Conservation (phyloP, 2,329 filamentous ascomycete genomes). For the Botryotinia convoluta region DNA sequence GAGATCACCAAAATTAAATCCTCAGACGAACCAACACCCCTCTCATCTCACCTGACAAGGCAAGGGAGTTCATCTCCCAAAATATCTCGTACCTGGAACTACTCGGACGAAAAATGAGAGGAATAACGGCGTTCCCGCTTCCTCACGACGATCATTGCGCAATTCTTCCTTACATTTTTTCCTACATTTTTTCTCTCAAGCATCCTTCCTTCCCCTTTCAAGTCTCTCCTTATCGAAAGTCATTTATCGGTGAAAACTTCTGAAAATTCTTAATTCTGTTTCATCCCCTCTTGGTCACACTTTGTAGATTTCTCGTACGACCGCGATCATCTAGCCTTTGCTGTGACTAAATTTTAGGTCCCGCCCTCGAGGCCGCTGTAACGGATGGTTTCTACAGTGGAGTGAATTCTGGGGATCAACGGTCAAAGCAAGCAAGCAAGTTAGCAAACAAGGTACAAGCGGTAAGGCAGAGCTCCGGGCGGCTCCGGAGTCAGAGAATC, state of each 20-base stretch:
- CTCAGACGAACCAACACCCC: constrained; percentile 5
- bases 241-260: background rate
- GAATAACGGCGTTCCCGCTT: constrained; percentile 1
- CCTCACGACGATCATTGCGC: constrained; percentile 5
- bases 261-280: background rate
- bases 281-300: constrained; percentile 9
- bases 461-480: constrained; percentile 10
- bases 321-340: background rate
- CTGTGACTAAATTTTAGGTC: background rate
- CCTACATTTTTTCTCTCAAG: background rate
- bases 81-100: background rate
- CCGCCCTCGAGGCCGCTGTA: background rate
- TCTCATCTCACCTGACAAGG: background rate
- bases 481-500: background rate
- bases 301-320: background rate
- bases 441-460: background rate
- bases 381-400: background rate
- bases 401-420: background rate
- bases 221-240: background rate
- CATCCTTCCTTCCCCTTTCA: background rate
- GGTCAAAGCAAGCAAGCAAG: background rate
- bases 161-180: constrained; percentile 15
- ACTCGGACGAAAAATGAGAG: background rate
- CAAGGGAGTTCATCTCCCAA: background rate
- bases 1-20: background rate